Conservation (phyloP, 495 filamentous ascomycete species). For the Achaetomiella virescens region DNA sequence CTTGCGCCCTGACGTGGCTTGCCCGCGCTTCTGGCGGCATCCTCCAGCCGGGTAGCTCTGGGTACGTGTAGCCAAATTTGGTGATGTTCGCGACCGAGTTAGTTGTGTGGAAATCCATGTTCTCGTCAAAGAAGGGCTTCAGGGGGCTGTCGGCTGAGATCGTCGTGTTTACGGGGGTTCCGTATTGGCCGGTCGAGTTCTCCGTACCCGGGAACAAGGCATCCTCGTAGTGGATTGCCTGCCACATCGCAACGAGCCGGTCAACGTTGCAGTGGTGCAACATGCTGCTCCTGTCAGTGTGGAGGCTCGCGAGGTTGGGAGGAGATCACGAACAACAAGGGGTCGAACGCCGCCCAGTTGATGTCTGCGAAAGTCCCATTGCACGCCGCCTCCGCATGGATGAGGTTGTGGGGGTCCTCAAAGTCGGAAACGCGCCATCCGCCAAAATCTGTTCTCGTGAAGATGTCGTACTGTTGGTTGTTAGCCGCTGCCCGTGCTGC, state of each 20-base stretch:
- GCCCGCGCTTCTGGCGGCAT: constrained; percentile 19
- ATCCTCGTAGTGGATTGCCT: constrained; percentile 29
- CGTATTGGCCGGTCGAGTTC: constrained; percentile 27
- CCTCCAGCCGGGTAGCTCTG: constrained; percentile 31
- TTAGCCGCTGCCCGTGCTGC: constrained; percentile 3
- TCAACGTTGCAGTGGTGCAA: constrained; percentile 44
- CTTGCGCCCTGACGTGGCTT: constrained; percentile 17
- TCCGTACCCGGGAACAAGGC: constrained; percentile 22
- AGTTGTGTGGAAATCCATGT: constrained; percentile 34
- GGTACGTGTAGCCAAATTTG: constrained; percentile 43
- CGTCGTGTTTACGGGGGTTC: constrained; percentile 20
- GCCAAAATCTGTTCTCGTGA: constrained; percentile 26
- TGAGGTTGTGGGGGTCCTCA: constrained; percentile 32
- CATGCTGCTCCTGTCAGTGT: constrained; percentile 22
- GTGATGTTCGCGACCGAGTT: constrained; percentile 25
- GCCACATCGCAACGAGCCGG: constrained; percentile 42
- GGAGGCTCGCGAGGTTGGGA: background rate
- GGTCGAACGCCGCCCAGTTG: constrained; percentile 32
- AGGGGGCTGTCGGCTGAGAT: constrained; percentile 36
- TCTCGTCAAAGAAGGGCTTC: constrained; percentile 40
- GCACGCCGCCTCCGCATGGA: constrained; percentile 31
- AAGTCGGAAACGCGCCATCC: constrained; percentile 26
- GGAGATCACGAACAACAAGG: constrained; percentile 30
- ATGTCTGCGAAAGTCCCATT: constrained; percentile 26
- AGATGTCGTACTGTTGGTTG: constrained; percentile 31